Evolutionary conservation across 1,139 yeast genomes (phyloP), one percentile per base, ranked within the genome.

Genomic region (Wickerhamiella infanticola): DNA sequence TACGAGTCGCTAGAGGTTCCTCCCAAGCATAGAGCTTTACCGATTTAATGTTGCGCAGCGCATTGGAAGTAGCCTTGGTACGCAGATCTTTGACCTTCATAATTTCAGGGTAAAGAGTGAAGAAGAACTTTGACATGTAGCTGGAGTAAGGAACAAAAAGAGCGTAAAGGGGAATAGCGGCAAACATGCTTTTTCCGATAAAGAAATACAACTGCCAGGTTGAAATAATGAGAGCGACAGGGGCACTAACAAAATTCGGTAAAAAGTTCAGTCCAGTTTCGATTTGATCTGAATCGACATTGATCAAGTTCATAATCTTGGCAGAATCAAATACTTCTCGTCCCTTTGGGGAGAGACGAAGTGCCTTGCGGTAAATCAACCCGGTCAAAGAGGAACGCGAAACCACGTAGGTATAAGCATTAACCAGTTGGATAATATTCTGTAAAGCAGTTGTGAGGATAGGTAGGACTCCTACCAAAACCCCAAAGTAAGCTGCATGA

Each of bases 261-360:
- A 77, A 79, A 59, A 77, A 79, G 4, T 76, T 74, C 41, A 77
- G 60, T 5, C 88, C 85, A 26, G 68, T 70, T 50, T 73, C 82
- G 41, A 78, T 68, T 53, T 77, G 75, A 62, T 82, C 93, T 7
- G 88, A 79, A 66, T 90, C 98, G 40, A 85, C 95, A 47, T 94
- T 80, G 59, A 76, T 67, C 58, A 88, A 70, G 58, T 88, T 90
- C 50, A 90, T 97, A 58, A 90, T 85, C 60, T 88, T 97, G 58
- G 97, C 37, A 18, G 49, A 66, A 1, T 83, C 76, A 44, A 83
- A 76, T 46, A 74, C 70, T 51, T 76, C 80, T 46, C 84, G 78
- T 2, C 93, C 78, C 55, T 85, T 94, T 55, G 77, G 81, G 1
- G 95, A 82, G 50, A 90, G 69, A 4, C 72, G 74, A 51, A 90